A percentile compares a stretch with the other conserved stretches of the same genome.
Evolutionary conservation across 164 flowering plant species (phyloP).

Genomic region (Piper betle): DNA sequence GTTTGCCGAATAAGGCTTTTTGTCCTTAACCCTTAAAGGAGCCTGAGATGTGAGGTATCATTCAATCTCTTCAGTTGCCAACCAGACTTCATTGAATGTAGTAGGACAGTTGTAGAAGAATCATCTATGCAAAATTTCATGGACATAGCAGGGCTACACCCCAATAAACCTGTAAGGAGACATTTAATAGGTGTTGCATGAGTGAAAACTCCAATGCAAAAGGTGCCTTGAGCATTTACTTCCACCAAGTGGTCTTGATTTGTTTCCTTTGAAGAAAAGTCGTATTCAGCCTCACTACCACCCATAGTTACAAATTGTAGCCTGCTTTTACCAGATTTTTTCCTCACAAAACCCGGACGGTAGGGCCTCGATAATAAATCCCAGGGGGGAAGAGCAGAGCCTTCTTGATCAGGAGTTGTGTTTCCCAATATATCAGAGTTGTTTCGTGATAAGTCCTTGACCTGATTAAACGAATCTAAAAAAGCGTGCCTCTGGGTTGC

Average conservation of each 20-base stretch:
- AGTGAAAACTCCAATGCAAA: slow-evolving; percentile 69
- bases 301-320: slow-evolving; percentile 72
- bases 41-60: slow-evolving; percentile 85
- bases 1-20: neutral
- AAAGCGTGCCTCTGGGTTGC: slow-evolving; percentile 50
- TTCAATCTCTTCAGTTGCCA: slow-evolving; percentile 88
- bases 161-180: slow-evolving; percentile 72
- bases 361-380: slow-evolving; percentile 53
- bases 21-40: slow-evolving; percentile 30
- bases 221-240: slow-evolving; percentile 23
- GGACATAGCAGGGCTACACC: slow-evolving; percentile 64
- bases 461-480: slow-evolving; percentile 36
- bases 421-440: slow-evolving; percentile 21
- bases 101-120: slow-evolving; percentile 74
- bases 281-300: slow-evolving; percentile 59
- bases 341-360: slow-evolving; percentile 50
- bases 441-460: slow-evolving; percentile 27
- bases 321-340: slow-evolving; percentile 90
- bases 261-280: slow-evolving; percentile 39
- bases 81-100: slow-evolving; percentile 71
- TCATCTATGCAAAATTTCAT: slow-evolving; percentile 84
- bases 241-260: slow-evolving; percentile 31
- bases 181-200: slow-evolving; percentile 84
- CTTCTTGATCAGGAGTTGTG: slow-evolving; percentile 39
- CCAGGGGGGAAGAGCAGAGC: slow-evolving; percentile 39